Base-by-base conservation (phyloP, 345 rosid species). In the Salix dunnii region DNA sequence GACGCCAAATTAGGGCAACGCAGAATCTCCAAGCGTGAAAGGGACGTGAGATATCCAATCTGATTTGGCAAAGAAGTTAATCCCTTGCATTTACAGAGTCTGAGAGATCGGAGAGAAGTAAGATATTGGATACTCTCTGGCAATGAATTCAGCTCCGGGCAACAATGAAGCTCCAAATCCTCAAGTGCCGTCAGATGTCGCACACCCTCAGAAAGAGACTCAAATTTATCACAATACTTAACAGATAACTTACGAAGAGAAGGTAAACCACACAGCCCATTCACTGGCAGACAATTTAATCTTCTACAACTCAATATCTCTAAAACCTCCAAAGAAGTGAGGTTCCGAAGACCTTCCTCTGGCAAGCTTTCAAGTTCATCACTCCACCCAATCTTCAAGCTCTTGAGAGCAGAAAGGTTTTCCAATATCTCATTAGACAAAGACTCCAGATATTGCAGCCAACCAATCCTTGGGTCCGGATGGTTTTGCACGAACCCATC, bases 1-100 rank as follows among this genome's bases (percentile, higher is more conserved):
- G 33, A 67, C 25, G 2, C 38, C 35, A 75, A 25, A 31, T 75
- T 67, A 5, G 43, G 43, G 30, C 64, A 71, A 31, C 2, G 9
- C 5, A 0, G 0, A 51, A 66, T 67, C 3, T 0, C 5, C 36
- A 53, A 43, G 17, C 17, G 6, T 1, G 18, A 23, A 67, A 75
- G 65, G 16, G 36, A 23, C 13, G 65, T 9, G 58, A 75, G 71
- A 51, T 36, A 11, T 30, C 25, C 51, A 17, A 75, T 33, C 65
- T 67, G 40, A 36, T 67, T 28, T 36, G 78, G 78, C 71, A 75
- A 18, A 35, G 33, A 51, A 51, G 30, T 25, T 63, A 75, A 35
- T 66, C 58, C 71, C 0, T 10, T 38, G 27, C 60, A 66, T 4
- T 35, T 23, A 0, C 7, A 1, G 3, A 11, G 67, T 66, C 1